A percentile compares a stretch with the other conserved stretches of the same genome.
Conservation (phyloP, 2,329 filamentous ascomycete genomes). For the Tympanopsis confertula region DNA sequence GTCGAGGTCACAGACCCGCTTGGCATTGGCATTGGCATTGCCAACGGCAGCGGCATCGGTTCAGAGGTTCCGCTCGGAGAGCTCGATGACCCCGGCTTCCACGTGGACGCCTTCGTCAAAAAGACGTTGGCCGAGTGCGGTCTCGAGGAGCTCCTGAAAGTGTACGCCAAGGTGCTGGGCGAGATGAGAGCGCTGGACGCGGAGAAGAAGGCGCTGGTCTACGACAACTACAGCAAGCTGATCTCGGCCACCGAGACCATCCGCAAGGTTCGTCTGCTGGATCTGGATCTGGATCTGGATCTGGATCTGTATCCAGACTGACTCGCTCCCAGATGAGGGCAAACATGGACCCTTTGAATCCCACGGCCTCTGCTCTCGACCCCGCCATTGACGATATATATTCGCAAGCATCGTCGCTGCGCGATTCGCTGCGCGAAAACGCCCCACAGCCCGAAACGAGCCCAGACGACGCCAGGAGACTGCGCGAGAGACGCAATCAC, state of each 20-base stretch:
- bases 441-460: constrained; percentile 33
- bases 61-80: constrained; percentile 30
- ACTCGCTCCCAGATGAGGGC: constrained; percentile 50
- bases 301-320: background rate
- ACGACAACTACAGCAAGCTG: constrained; percentile 95
- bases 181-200: constrained; percentile 87
- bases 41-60: constrained; percentile 22
- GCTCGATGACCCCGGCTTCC: constrained; percentile 64
- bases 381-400: constrained; percentile 68
- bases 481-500: constrained; percentile 18
- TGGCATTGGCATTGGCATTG: constrained; percentile 13
- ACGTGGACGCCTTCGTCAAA: constrained; percentile 58
- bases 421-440: constrained; percentile 33
- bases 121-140: constrained; percentile 47
- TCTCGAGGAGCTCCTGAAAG: constrained; percentile 56
- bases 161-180: constrained; percentile 61
- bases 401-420: constrained; percentile 42
- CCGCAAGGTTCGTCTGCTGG: constrained; percentile 42
- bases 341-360: constrained; percentile 70
- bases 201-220: constrained; percentile 92
- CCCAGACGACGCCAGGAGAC: constrained; percentile 19
- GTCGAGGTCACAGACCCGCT: constrained; percentile 29
- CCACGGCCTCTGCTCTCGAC: constrained; percentile 61
- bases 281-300: background rate
- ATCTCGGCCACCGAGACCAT: constrained; percentile 97